phyloP scores from a whole-genome alignment of 2,329 filamentous ascomycete species.

The Geosmithia putterillii region DNA sequence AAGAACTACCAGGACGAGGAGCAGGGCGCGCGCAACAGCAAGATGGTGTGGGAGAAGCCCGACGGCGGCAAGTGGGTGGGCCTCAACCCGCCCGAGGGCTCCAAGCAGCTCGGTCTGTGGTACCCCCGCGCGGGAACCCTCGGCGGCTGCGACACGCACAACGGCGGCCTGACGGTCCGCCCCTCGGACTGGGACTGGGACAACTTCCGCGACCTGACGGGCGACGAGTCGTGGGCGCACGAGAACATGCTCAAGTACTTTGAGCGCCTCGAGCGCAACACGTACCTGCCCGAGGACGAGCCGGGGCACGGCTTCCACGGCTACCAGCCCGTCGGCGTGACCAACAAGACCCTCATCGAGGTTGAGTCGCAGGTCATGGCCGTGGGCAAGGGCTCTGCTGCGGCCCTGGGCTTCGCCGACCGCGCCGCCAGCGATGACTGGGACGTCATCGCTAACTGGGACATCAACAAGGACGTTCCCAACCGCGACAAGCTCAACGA shows the following conservation, averaged over 20 bases:
- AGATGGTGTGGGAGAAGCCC: constrained; percentile 6
- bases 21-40: constrained; percentile 5
- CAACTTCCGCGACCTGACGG: constrained; percentile 33
- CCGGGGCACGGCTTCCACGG: constrained; percentile 36
- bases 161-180: constrained; percentile 29
- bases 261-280: constrained; percentile 29
- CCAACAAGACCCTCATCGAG: constrained; percentile 6
- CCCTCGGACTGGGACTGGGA: constrained; percentile 37
- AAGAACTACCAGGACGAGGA: constrained; percentile 8
- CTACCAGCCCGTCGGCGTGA: constrained; percentile 16
- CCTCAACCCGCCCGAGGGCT: constrained; percentile 6
- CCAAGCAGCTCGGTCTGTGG: constrained; percentile 13
- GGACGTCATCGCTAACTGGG: constrained; percentile 11
- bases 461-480: constrained; percentile 13
- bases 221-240: constrained; percentile 34
- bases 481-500: constrained; percentile 12
- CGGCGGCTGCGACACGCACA: constrained; percentile 21
- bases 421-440: constrained; percentile 10
- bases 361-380: constrained; percentile 8
- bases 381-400: constrained; percentile 5
- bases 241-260: constrained; percentile 37
- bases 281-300: constrained; percentile 23
- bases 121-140: constrained; percentile 14
- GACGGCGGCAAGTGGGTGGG: constrained; percentile 7
- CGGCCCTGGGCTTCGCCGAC: constrained; percentile 4